Conservation (phyloP, 2,329 filamentous ascomycete genomes). For the Balansia obtecta region DNA sequence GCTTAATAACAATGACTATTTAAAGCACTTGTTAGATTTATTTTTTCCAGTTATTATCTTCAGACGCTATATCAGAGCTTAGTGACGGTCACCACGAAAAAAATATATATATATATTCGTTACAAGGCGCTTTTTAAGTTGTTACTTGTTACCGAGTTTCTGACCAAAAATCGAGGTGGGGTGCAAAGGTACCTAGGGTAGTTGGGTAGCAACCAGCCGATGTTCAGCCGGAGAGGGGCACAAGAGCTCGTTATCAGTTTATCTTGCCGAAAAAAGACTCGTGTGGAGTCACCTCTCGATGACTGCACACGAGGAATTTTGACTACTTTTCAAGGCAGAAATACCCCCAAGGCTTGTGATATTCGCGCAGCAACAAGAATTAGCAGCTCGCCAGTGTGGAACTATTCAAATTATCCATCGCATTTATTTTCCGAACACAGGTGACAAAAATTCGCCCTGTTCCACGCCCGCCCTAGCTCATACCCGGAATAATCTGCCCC, state of each 20-base stretch:
- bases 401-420: not conserved
- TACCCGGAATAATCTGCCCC: slow-evolving; percentile 14
- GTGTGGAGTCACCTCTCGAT: slow-evolving; percentile 25
- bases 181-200: no score
- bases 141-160: no score
- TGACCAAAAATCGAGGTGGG: no score
- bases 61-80: no score
- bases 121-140: no score
- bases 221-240: slow-evolving; percentile 23
- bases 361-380: slow-evolving; percentile 7
- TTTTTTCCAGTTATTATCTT: no score
- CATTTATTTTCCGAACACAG: not conserved
- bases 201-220: slow-evolving; percentile 10
- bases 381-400: not conserved
- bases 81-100: no score
- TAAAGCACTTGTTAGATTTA: no score
- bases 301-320: slow-evolving; percentile 32
- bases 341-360: slow-evolving; percentile 8
- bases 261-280: slow-evolving; percentile 23
- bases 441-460: not conserved
- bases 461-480: not conserved
- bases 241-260: slow-evolving; percentile 22
- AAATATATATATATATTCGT: no score
- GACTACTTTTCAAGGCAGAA: slow-evolving; percentile 23
- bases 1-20: no score